Evolutionary conservation across 2,329 filamentous ascomycete species (phyloP).

Genomic region (Lojkania enalia): DNA sequence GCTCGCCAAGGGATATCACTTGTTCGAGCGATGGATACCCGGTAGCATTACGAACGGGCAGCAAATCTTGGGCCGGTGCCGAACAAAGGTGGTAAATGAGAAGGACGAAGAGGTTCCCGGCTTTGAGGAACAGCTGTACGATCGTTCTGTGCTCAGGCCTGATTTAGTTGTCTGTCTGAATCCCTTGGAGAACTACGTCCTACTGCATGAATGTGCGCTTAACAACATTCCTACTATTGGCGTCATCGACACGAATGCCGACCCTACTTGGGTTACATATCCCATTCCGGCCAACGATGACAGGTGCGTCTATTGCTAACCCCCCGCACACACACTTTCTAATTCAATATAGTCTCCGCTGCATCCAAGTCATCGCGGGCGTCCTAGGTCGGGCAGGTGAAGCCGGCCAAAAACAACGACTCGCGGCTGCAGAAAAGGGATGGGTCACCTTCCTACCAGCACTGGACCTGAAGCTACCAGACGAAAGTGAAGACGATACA

Average conservation of each 20-base stretch:
- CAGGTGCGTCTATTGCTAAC: slow-evolving; percentile 58
- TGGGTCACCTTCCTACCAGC: slow-evolving; percentile 60
- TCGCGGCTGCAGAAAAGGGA: slow-evolving; percentile 64
- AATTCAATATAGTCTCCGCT: slow-evolving; percentile 67
- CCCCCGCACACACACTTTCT: slow-evolving; percentile 3
- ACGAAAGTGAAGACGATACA: slow-evolving; percentile 16
- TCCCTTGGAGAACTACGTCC: slow-evolving; percentile 85
- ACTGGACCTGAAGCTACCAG: slow-evolving; percentile 21
- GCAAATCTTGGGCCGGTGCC: slow-evolving; percentile 74
- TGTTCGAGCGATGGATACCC: slow-evolving; percentile 92
- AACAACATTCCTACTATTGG: slow-evolving; percentile 93
- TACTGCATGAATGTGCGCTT: slow-evolving; percentile 88
- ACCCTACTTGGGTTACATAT: slow-evolving; percentile 94
- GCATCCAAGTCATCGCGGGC: slow-evolving; percentile 78
- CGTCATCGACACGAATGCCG: slow-evolving; percentile 88
- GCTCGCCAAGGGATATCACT: slow-evolving; percentile 76
- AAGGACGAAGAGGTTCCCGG: slow-evolving; percentile 65
- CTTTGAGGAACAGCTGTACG: slow-evolving; percentile 67
- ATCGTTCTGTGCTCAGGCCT: slow-evolving; percentile 71
- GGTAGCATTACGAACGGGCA: slow-evolving; percentile 92
- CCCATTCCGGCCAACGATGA: slow-evolving; percentile 97
- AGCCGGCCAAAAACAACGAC: slow-evolving; percentile 69
- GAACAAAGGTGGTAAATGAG: slow-evolving; percentile 76
- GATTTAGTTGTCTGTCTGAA: slow-evolving; percentile 94
- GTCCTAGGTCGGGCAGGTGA: slow-evolving; percentile 84